phyloP scores from a whole-genome alignment of 345 rosid species.

The Excoecaria cochinchinensis region DNA sequence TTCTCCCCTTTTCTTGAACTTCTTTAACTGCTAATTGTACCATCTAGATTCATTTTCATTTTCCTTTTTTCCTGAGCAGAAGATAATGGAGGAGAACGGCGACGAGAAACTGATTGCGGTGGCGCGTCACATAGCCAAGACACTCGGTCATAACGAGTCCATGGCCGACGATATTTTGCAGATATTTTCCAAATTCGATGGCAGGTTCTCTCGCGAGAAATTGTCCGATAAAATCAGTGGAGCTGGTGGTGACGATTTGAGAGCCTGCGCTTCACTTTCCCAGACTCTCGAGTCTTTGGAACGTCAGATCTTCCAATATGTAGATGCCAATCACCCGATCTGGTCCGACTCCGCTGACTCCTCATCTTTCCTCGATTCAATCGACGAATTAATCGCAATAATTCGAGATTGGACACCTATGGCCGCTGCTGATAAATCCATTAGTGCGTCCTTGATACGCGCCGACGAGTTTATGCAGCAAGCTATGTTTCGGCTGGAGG shows the following conservation, averaged over 20 bases:
- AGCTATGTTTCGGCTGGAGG: slow-evolving; percentile 78
- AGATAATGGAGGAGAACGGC: slow-evolving; percentile 50
- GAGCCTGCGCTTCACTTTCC: slow-evolving; percentile 33
- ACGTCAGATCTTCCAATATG: slow-evolving; percentile 72
- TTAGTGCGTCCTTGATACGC: slow-evolving; percentile 54
- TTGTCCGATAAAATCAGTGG: slow-evolving; percentile 47
- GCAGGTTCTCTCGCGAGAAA: slow-evolving; percentile 83
- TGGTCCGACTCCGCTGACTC: slow-evolving; percentile 86
- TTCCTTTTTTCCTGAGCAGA: not conserved
- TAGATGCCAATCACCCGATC: slow-evolving; percentile 60
- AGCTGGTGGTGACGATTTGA: slow-evolving; percentile 32
- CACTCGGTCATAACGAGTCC: slow-evolving; percentile 75
- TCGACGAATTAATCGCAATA: slow-evolving; percentile 61
- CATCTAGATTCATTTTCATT: not conserved
- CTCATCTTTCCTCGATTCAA: slow-evolving; percentile 64
- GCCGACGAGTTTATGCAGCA: slow-evolving; percentile 82
- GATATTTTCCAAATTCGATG: slow-evolving; percentile 87
- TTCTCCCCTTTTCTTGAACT: no score
- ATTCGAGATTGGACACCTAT: slow-evolving; percentile 55
- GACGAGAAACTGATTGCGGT: slow-evolving; percentile 85
- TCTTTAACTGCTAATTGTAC: no score
- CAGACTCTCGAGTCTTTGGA: slow-evolving; percentile 51
- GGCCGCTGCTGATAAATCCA: slow-evolving; percentile 40
- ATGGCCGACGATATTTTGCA: slow-evolving; percentile 92
- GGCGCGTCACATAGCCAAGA: slow-evolving; percentile 91